These are phyloP conservation scores for Starmerella powellii DNA, from an alignment of 805 yeast genomes.

Conservation along the genomic window DNA sequence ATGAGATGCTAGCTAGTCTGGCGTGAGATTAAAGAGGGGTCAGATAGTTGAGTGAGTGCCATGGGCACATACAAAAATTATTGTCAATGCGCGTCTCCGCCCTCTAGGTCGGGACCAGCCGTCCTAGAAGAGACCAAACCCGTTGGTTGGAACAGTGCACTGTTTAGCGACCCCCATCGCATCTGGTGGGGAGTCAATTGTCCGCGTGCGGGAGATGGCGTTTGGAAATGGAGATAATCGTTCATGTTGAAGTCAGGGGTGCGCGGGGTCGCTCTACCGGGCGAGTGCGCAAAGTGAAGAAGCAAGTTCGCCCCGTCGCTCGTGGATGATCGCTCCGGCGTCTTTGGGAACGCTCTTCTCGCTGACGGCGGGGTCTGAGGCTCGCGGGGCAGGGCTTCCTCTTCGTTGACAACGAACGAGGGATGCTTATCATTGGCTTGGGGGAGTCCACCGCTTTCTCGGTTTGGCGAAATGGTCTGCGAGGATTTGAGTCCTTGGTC, in stretches of 20 bases:
- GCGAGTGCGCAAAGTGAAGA: constrained; percentile 74
- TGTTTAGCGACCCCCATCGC: constrained; percentile 14
- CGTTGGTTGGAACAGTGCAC: constrained; percentile 10
- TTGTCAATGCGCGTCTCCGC: neutral
- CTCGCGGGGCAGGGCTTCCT: constrained; percentile 10
- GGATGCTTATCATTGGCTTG: too few relatives aligned
- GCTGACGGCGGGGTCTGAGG: constrained; percentile 19
- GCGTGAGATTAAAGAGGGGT: too few relatives aligned
- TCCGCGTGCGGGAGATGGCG: constrained; percentile 41
- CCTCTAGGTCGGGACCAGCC: neutral
- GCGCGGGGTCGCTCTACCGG: constrained; percentile 34
- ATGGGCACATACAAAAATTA: too few relatives aligned
- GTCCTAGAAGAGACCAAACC: neutral
- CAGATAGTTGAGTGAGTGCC: too few relatives aligned
- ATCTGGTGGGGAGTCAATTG: constrained; percentile 11
- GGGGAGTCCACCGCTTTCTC: too few relatives aligned
- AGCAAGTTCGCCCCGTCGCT: constrained; percentile 70
- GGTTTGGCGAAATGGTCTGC: neutral
- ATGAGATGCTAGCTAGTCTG: too few relatives aligned
- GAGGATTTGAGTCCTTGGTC: neutral
- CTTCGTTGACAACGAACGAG: constrained; percentile 1
- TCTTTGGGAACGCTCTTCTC: constrained; percentile 21
- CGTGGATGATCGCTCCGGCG: constrained; percentile 23
- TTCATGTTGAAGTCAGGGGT: constrained; percentile 54
- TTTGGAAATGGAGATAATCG: constrained; percentile 67